phyloP scores from a whole-genome alignment of 768 basidiomycete species.

The Lactarius pseudohatsudake region DNA sequence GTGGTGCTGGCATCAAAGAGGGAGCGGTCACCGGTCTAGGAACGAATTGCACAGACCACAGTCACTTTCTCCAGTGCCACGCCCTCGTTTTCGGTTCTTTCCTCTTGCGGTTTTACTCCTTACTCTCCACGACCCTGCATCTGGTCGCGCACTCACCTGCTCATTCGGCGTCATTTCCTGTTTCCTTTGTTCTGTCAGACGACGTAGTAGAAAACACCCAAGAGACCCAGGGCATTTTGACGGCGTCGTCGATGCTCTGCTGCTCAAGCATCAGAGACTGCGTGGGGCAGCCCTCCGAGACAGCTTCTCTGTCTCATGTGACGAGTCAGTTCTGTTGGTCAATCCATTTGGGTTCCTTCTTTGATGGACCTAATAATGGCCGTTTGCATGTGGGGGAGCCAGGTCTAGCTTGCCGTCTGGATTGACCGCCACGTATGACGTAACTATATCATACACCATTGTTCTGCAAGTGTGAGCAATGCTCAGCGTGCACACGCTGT shows the following conservation, averaged over 20 bases:
- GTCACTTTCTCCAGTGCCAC: background rate
- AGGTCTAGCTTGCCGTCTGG: background rate
- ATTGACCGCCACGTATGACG: background rate
- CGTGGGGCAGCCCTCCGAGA: background rate
- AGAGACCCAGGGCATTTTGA: background rate
- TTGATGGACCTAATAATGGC: background rate
- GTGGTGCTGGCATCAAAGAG: too few species aligned
- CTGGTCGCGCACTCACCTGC: background rate
- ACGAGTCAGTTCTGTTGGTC: background rate
- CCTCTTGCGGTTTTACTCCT: background rate
- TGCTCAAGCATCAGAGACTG: constrained; percentile 3
- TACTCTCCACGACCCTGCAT: constrained; percentile 1
- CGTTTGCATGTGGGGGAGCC: background rate
- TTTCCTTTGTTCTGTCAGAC: background rate
- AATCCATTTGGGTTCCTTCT: constrained; percentile 3
- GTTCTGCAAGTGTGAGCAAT: background rate
- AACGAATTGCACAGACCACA: background rate
- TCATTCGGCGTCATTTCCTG: constrained; percentile 12
- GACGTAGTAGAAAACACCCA: background rate
- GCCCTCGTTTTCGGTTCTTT: background rate
- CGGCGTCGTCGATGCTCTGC: background rate
- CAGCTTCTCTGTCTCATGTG: constrained; percentile 8
- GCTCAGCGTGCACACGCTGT: background rate
- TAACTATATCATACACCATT: background rate
- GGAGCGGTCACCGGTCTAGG: background rate